Base-by-base conservation (phyloP, 306 rosid genomes). In the Prunus mongolica region DNA sequence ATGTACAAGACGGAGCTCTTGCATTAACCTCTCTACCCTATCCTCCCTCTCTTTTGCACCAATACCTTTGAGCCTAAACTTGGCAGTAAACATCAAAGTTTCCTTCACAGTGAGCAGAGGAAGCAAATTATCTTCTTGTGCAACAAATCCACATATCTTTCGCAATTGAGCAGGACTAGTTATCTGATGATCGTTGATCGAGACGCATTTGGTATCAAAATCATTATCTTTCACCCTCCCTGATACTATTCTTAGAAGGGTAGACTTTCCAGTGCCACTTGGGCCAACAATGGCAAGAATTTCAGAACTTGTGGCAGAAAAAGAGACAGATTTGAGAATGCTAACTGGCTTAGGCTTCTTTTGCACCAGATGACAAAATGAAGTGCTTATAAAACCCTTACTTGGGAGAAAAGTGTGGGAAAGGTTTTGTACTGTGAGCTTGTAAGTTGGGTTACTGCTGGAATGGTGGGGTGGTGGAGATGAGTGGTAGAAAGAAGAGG, bases 231-330 rank as follows among this genome's bases (percentile, higher is more conserved):
- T 72, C 1, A 87, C 85, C 73, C 98, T 64, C 5, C 98, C 95
- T 0, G 97, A 82, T 4, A 91, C 74, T 62, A 92, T 78, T 44
- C 86, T 76, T 30, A 92, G 88, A 69, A 94, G 91, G 10, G 96
- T 90, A 22, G 98, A 92, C 75, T 94, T 94, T 8, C 98, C 97
- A 0, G 98, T 90, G 71, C 98, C 97, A 67, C 98, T 92, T 10
- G 97, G 96, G 32, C 98, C 98, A 77, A 90, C 95, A 46, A 92
- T 74, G 46, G 91, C 97, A 55, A 92, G 89, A 72, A 94, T 84
- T 85, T 91, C 90, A 38, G 91, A 84, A 47, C 87, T 89, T 78
- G 75, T 86, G 4, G 98, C 95, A 25, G 72, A 72, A 69, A 94
- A 94, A 34, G 97, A 90, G 67, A 94, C 86, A 6, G 97, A 94